phyloP scores from a whole-genome alignment of 495 filamentous ascomycete species.

The Aspergillus biplanus region DNA sequence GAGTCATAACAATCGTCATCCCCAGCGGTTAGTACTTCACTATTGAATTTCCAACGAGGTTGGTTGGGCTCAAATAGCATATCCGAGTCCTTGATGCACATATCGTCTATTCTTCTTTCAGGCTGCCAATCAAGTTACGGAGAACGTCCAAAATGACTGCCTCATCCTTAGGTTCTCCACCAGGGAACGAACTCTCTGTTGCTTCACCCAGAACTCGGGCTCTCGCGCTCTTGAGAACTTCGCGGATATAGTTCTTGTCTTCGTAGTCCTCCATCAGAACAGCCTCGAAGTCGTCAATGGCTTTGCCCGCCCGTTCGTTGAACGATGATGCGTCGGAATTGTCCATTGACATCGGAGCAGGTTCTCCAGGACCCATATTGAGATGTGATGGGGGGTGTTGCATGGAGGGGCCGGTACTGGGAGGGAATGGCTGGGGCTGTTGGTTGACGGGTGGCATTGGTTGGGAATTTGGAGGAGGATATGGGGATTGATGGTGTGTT shows the following conservation, averaged over 20 bases:
- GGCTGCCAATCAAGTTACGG: conserved; percentile 44
- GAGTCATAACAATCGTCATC: conserved; percentile 28
- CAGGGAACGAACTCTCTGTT: conserved; percentile 51
- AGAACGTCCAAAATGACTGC: conserved; percentile 50
- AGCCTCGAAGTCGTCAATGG: conserved; percentile 54
- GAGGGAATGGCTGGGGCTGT: conserved; percentile 32
- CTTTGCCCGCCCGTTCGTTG: conserved; percentile 52
- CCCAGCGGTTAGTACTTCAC: neutral
- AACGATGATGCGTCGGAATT: conserved; percentile 49
- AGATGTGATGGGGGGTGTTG: conserved; percentile 28
- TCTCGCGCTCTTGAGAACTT: conserved; percentile 53
- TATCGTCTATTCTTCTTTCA: conserved; percentile 39
- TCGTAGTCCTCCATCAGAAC: conserved; percentile 54
- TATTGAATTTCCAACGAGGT: neutral
- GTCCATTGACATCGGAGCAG: conserved; percentile 52
- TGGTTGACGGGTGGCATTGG: conserved; percentile 25
- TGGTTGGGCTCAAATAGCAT: neutral
- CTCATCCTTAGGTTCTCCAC: conserved; percentile 52
- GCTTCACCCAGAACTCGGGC: conserved; percentile 48
- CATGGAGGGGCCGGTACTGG: conserved; percentile 29
- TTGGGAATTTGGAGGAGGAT: conserved; percentile 34
- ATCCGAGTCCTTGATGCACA: neutral
- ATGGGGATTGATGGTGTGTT: conserved; percentile 38
- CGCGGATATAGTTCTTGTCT: conserved; percentile 55
- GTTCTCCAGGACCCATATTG: conserved; percentile 37